Evolutionary conservation across 257 asterid genomes (phyloP).

Genomic region (Paraleonurus japonicus): DNA sequence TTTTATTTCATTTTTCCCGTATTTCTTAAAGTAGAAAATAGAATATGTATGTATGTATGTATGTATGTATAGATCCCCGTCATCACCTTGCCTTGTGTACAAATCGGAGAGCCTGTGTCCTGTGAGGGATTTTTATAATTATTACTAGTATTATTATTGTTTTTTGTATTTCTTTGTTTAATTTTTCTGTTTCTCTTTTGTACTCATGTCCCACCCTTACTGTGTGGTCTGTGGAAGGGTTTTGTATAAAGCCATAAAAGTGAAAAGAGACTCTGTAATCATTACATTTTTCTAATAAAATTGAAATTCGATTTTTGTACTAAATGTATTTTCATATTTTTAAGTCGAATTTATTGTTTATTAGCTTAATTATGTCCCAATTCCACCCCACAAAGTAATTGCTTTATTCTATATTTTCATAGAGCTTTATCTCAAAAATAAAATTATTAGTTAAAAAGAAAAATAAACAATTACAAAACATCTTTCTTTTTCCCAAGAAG

Average conservation of each 20-base stretch:
- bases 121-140: constrained; percentile 24
- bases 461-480: background rate
- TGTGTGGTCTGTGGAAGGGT: constrained; percentile 19
- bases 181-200: background rate
- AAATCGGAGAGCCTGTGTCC: constrained; percentile 8
- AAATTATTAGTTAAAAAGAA: background rate
- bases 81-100: constrained; percentile 5
- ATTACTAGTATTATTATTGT: background rate
- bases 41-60: too few relatives aligned
- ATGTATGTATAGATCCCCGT: constrained; percentile 26
- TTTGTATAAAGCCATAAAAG: constrained; percentile 21
- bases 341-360: background rate
- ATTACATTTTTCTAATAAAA: constrained; percentile 21
- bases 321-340: background rate
- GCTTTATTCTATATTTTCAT: too few relatives aligned
- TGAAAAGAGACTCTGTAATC: background rate
- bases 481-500: background rate
- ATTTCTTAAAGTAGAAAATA: constrained; percentile 21
- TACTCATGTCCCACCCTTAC: constrained; percentile 3
- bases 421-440: background rate
- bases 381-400: background rate
- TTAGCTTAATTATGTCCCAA: background rate
- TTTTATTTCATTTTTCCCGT: background rate
- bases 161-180: background rate
- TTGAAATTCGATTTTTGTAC: background rate